Evolutionary conservation across 208 protist species (phyloP).

Genomic region (Trypanosoma conorhini): DNA sequence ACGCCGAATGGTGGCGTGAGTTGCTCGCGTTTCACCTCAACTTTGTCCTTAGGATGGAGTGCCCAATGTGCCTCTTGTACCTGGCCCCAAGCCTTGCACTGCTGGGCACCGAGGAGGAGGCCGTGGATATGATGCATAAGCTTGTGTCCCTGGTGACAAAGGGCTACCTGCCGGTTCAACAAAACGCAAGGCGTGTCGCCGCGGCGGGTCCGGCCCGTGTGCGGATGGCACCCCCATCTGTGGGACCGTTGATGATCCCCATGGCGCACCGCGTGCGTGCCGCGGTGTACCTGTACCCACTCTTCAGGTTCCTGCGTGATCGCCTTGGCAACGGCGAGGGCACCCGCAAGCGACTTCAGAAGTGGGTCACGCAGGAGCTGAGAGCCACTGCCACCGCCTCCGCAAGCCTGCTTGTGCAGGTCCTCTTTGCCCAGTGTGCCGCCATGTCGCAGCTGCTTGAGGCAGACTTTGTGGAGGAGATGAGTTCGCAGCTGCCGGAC

Average conservation of each 20-base stretch:
- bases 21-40: constrained; percentile 58
- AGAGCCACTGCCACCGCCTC: neutral
- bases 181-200: constrained; percentile 12
- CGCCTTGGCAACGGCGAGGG: constrained; percentile 50
- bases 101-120: constrained; percentile 57
- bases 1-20: constrained; percentile 77
- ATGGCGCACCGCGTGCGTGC: constrained; percentile 65
- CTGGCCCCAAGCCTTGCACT: constrained; percentile 69
- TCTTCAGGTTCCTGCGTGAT: constrained; percentile 55
- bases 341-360: constrained; percentile 62
- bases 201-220: constrained; percentile 45
- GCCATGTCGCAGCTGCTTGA: constrained; percentile 62
- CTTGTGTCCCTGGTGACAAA: constrained; percentile 69
- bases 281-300: constrained; percentile 56
- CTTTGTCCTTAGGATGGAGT: constrained; percentile 42
- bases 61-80: constrained; percentile 61
- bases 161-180: constrained; percentile 58
- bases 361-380: constrained; percentile 66
- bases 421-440: constrained; percentile 74
- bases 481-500: constrained; percentile 4
- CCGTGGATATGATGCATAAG: constrained; percentile 70
- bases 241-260: constrained; percentile 41
- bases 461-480: constrained; percentile 39
- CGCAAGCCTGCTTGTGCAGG: constrained; percentile 40
- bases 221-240: constrained; percentile 60